Evolutionary conservation across 306 rosid genomes (phyloP).

Genomic region (Dalbergia oliveri): DNA sequence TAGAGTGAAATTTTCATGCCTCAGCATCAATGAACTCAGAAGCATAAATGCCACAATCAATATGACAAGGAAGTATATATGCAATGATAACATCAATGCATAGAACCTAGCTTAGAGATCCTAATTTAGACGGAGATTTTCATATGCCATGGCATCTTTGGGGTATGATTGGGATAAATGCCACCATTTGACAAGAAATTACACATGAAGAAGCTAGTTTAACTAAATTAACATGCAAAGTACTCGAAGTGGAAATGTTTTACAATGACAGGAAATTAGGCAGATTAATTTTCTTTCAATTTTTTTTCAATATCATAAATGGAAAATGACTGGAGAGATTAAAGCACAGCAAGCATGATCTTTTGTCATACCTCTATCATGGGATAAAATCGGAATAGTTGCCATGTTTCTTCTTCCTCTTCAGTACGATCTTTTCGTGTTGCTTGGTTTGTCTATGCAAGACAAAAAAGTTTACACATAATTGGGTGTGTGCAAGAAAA

Average conservation of each 20-base stretch:
- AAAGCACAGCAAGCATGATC: slow-evolving; percentile 26
- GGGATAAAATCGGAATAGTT: slow-evolving; percentile 87
- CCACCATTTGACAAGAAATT: slow-evolving; percentile 1
- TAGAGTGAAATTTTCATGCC: neutral
- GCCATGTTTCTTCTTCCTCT: slow-evolving; percentile 96
- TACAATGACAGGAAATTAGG: neutral
- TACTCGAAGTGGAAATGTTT: neutral
- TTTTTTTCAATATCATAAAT: neutral
- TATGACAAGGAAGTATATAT: slow-evolving; percentile 3
- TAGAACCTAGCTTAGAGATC: slow-evolving; percentile 1
- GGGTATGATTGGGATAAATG: neutral
- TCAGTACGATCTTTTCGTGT: slow-evolving; percentile 81
- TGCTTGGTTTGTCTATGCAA: slow-evolving; percentile 70
- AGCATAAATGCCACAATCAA: neutral
- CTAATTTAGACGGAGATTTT: neutral
- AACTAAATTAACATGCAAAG: no score
- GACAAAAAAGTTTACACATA: slow-evolving; percentile 30
- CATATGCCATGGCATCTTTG: neutral
- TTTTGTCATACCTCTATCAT: slow-evolving; percentile 75
- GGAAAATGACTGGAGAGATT: neutral
- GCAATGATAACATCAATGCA: neutral
- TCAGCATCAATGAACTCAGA: neutral
- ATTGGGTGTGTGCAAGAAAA: slow-evolving; percentile 1
- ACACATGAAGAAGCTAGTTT: slow-evolving; percentile 2
- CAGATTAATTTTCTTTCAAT: slow-evolving; percentile 10